Percentiles rank a stretch among this genome's conserved stretches.
These are phyloP conservation scores for Rostrohypoxylon terebratum DNA, from an alignment of 495 filamentous ascomycete species.

Conservation along the genomic window DNA sequence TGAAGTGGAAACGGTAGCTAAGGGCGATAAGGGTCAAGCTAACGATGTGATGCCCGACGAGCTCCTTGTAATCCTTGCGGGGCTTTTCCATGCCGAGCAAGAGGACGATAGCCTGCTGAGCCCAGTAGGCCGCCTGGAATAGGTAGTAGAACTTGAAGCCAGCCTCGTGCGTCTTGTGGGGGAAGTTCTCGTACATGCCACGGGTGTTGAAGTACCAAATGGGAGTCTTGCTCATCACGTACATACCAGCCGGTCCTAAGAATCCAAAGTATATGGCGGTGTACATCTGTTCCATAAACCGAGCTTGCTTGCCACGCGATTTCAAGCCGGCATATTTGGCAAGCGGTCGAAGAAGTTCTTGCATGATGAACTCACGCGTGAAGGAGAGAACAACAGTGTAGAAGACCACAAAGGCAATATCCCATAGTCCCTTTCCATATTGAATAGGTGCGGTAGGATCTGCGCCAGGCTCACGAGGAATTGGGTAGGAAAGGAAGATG, in stretches of 20 bases:
- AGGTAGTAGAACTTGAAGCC: conserved; percentile 98
- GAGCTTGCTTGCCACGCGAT: conserved; percentile 80
- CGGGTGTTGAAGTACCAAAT: conserved; percentile 98
- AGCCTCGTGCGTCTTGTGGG: conserved; percentile 84
- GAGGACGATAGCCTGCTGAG: conserved; percentile 93
- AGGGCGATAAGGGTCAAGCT: conserved; percentile 86
- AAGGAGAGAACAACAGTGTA: conserved; percentile 92
- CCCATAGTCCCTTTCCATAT: conserved; percentile 90
- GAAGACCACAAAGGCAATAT: conserved; percentile 89
- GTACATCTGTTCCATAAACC: conserved; percentile 98
- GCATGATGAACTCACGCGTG: conserved; percentile 97
- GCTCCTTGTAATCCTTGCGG: conserved; percentile 94
- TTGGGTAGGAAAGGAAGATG: conserved; percentile 92
- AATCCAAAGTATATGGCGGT: conserved; percentile 94
- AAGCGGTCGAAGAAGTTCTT: conserved; percentile 84
- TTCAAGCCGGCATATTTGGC: conserved; percentile 77
- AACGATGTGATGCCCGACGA: conserved; percentile 94
- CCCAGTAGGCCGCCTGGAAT: conserved; percentile 95
- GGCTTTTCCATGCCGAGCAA: conserved; percentile 92
- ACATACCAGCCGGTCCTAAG: conserved; percentile 88
- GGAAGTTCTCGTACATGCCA: conserved; percentile 92
- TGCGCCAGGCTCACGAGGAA: conserved; percentile 64
- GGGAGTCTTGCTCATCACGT: conserved; percentile 88
- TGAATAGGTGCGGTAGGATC: conserved; percentile 68
- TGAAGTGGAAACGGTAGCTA: conserved; percentile 98